A percentile compares a stretch with the other conserved stretches of the same genome.
These are phyloP conservation scores for Sedum album DNA, from an alignment of 164 flowering plant species.

Conservation along the genomic window DNA sequence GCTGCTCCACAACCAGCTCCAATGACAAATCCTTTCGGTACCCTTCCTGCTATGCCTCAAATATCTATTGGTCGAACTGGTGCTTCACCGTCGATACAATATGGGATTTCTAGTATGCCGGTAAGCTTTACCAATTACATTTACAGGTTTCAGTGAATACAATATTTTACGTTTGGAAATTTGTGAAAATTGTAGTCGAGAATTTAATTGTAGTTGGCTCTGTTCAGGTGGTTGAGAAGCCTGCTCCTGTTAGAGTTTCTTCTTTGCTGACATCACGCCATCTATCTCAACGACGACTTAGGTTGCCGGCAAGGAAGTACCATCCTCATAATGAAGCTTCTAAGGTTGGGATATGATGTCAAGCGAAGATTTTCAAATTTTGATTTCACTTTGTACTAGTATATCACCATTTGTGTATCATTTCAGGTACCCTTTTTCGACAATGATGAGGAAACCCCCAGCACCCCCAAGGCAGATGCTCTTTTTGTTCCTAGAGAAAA, in stretches of 20 bases:
- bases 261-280: slow-evolving; percentile 81
- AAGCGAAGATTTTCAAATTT: background rate
- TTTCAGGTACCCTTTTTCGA: slow-evolving; percentile 85
- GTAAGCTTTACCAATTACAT: slow-evolving; percentile 24
- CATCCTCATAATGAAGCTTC: slow-evolving; percentile 63
- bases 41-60: slow-evolving; percentile 81
- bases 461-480: too few species aligned
- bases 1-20: slow-evolving; percentile 37
- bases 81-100: slow-evolving; percentile 67
- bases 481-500: too few species aligned
- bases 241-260: slow-evolving; percentile 72
- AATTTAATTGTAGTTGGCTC: background rate
- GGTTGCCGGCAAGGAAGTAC: slow-evolving; percentile 81
- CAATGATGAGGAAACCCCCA: too few species aligned
- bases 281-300: slow-evolving; percentile 71
- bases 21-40: slow-evolving; percentile 68
- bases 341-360: slow-evolving; percentile 41
- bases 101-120: slow-evolving; percentile 90
- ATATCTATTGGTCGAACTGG: slow-evolving; percentile 72
- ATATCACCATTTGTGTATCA: slow-evolving; percentile 2
- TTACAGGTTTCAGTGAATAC: background rate
- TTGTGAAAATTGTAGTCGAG: background rate
- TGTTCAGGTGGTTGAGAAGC: slow-evolving; percentile 71
- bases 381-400: background rate
- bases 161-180: background rate